Percentiles rank a stretch among this genome's conserved stretches.
Evolutionary conservation across 2,329 filamentous ascomycete genomes (phyloP).

Genomic region (Claviceps cyperi): DNA sequence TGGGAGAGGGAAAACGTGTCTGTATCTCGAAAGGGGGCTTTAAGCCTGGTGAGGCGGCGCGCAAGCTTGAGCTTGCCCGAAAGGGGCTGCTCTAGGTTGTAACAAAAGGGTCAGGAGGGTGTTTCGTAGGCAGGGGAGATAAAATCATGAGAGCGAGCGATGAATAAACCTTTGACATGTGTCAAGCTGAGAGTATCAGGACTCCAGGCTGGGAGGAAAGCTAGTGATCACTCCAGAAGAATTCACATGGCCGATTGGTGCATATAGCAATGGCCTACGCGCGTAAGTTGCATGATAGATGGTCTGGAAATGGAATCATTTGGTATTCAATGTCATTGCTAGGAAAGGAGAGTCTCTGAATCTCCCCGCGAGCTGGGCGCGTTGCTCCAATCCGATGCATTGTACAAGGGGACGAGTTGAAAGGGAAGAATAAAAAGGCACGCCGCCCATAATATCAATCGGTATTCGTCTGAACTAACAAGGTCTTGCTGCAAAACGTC

Average conservation of each 20-base stretch:
- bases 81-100: constrained; percentile 48
- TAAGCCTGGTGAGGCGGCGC: constrained; percentile 52
- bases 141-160: background rate
- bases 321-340: too few relatives aligned
- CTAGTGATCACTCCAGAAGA: background rate
- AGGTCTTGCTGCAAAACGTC: background rate
- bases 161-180: background rate
- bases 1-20: constrained; percentile 55
- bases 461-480: background rate
- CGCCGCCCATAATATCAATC: background rate
- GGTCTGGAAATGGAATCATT: too few relatives aligned
- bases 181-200: background rate
- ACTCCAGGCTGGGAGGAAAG: background rate
- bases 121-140: background rate
- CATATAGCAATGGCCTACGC: background rate
- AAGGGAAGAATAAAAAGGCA: background rate
- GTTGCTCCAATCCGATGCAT: too few relatives aligned
- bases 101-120: background rate
- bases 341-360: background rate
- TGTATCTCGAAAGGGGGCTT: constrained; percentile 66
- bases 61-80: constrained; percentile 66
- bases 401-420: background rate
- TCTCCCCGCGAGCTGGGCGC: too few relatives aligned
- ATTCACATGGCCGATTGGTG: background rate
- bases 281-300: too few relatives aligned